Evolutionary conservation across 2,329 filamentous ascomycete genomes (phyloP), one percentile per base, ranked within the genome.

Genomic region (Aureobasidium melanogenum): DNA sequence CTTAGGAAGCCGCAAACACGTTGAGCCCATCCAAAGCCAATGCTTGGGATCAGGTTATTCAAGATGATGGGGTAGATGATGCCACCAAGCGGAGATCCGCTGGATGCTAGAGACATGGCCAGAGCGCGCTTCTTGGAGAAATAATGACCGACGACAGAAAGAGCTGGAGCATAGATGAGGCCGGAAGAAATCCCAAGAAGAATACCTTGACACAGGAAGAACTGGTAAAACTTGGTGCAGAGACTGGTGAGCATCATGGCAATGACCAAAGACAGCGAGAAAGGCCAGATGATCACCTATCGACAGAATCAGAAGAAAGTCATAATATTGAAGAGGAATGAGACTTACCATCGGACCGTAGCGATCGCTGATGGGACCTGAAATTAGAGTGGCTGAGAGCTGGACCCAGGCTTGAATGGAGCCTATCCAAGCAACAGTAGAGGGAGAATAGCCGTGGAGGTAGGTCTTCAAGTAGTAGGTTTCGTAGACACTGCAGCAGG

Each of bases 61-160:
- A 76, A 2, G 80, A 78, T 69, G n/a, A 80, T 63, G 15, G 81
- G 80, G 24, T 80, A 76, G 22, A 82, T 68, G 17, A 83, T 69
- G 3, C 79, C 81, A 2, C 80, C 81, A 12, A 65, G 26, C 9
- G 64, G 61, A 6, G 80, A 83, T 1, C 84, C 84, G 4, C 76
- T 79, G 1, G 83, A 81, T 3, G 81, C 80, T 3, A 86, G 65
- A 1, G 82, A 81, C 28, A 85, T 78, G 3, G 82, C 83, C 19
- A 87, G 71, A 0, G 77, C 78, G 60, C 81, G 75, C 63, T 75
- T 79, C 46, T 74, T 74, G 34, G 75, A 74, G 67, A 87, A 87
- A 66, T 88, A 88, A 9, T 86, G 86, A 5, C 84, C 80, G 1
- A 88, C 73, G 1, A 85, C 79, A 1, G 85, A 81, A 22, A 88